Percentiles rank a stretch among this genome's conserved stretches.
These are phyloP conservation scores for Metschnikowia matae DNA, from an alignment of 805 yeast species.

Conservation along the genomic window DNA sequence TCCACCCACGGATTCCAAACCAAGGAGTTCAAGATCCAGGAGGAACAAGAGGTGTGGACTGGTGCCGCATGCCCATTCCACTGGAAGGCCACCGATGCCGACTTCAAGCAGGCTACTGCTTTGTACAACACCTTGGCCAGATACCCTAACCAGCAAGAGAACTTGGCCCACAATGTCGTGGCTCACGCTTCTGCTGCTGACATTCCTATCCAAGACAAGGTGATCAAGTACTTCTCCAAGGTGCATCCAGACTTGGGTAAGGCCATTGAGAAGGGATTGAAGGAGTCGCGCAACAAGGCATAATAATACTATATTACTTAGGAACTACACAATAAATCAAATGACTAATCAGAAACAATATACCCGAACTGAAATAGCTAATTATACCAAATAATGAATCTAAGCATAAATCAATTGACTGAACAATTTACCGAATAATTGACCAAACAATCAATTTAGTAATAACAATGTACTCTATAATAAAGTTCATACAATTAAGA, in stretches of 20 bases:
- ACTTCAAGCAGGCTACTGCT: constrained; percentile 71
- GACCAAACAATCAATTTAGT: no score
- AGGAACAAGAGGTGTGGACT: constrained; percentile 74
- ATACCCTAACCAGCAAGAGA: constrained; percentile 77
- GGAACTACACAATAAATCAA: not conserved
- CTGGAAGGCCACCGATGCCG: constrained; percentile 74
- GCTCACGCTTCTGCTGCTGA: constrained; percentile 68
- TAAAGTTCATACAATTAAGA: no score
- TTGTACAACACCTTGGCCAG: constrained; percentile 76
- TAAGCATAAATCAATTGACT: no score
- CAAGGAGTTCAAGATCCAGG: constrained; percentile 45
- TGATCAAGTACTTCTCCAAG: constrained; percentile 68
- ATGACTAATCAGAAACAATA: no score
- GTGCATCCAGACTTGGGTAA: constrained; percentile 68
- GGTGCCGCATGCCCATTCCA: constrained; percentile 84
- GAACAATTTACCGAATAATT: no score
- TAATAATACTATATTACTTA: not conserved
- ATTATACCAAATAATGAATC: no score
- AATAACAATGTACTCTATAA: no score
- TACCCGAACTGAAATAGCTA: no score
- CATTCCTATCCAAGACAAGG: constrained; percentile 73
- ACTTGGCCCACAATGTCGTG: constrained; percentile 80
- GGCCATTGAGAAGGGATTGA: constrained; percentile 60
- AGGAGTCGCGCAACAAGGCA: constrained; percentile 45
- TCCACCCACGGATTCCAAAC: constrained; percentile 52